These are phyloP conservation scores for Suillus alpinus DNA, from an alignment of 768 basidiomycete genomes.

Conservation along the genomic window DNA sequence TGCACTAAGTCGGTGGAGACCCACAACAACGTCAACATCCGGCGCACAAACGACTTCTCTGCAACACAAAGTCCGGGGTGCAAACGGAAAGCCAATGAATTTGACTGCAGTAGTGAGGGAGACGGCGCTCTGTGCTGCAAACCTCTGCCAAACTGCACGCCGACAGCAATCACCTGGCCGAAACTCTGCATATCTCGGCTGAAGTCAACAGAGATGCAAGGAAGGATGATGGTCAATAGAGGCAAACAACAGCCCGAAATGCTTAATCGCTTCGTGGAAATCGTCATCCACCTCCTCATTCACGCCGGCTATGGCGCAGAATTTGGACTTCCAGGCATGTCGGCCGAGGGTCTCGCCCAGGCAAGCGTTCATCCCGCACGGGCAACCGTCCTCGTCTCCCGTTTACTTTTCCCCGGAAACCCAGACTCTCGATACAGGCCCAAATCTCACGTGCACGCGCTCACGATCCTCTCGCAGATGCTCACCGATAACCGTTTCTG, in stretches of 20 bases:
- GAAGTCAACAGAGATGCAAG: too few species aligned
- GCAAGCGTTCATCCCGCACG: conserved; percentile 46
- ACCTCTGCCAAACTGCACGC: too few species aligned
- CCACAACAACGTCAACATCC: too few species aligned
- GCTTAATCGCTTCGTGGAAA: conserved; percentile 57
- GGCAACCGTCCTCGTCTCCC: conserved; percentile 35
- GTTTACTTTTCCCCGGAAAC: conserved; percentile 24
- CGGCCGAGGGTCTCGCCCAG: conserved; percentile 69
- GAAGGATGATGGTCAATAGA: too few species aligned
- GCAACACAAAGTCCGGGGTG: too few species aligned
- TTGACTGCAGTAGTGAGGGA: too few species aligned
- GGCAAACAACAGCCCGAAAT: conserved; percentile 44
- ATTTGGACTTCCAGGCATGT: conserved; percentile 58
- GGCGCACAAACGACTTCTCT: too few species aligned
- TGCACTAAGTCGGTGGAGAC: too few species aligned
- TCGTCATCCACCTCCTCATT: conserved; percentile 65
- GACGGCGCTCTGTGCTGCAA: too few species aligned
- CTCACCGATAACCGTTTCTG: conserved; percentile 45
- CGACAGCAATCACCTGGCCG: too few species aligned
- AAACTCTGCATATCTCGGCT: too few species aligned
- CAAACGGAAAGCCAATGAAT: too few species aligned
- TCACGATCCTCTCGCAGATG: conserved; percentile 55
- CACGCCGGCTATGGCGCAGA: conserved; percentile 64
- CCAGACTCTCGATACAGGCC: conserved; percentile 25
- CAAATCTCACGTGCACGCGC: conserved; percentile 38